Evolutionary conservation across 1,139 yeast species (phyloP).

Genomic region (Saccharomycopsis phalli): DNA sequence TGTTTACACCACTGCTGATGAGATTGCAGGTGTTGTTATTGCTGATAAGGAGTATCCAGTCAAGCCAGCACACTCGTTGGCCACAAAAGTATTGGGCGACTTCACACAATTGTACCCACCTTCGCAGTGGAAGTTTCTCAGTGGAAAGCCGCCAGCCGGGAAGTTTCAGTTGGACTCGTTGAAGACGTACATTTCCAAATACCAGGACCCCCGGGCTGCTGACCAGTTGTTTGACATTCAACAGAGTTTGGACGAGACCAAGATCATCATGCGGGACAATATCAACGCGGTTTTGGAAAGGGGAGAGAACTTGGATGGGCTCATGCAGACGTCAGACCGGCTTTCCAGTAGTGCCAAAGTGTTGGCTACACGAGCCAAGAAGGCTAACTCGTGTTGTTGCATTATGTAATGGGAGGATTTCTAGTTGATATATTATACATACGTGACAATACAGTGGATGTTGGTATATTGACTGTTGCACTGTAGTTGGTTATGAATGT

Average conservation of each 20-base stretch:
- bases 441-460: no score
- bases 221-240: constrained; percentile 96
- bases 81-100: constrained; percentile 88
- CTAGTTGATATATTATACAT: no score
- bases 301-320: constrained; percentile 89
- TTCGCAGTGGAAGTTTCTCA: constrained; percentile 52
- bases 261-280: constrained; percentile 90
- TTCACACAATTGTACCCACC: constrained; percentile 78
- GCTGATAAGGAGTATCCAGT: constrained; percentile 95
- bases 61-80: constrained; percentile 90
- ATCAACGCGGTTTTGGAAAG: constrained; percentile 91
- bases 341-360: constrained; percentile 79
- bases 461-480: no score
- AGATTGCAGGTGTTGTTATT: constrained; percentile 86
- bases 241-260: constrained; percentile 95
- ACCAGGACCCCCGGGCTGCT: constrained; percentile 96
- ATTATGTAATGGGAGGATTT: constrained; percentile 45
- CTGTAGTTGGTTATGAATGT: no score
- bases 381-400: constrained; percentile 92
- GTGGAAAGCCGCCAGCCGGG: constrained; percentile 36
- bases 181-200: constrained; percentile 64
- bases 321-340: constrained; percentile 94
- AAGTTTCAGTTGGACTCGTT: constrained; percentile 50
- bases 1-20: constrained; percentile 84
- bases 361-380: constrained; percentile 96